These are phyloP conservation scores for Erysimum cheiri DNA, from an alignment of 441 rosid species.

Conservation along the genomic window DNA sequence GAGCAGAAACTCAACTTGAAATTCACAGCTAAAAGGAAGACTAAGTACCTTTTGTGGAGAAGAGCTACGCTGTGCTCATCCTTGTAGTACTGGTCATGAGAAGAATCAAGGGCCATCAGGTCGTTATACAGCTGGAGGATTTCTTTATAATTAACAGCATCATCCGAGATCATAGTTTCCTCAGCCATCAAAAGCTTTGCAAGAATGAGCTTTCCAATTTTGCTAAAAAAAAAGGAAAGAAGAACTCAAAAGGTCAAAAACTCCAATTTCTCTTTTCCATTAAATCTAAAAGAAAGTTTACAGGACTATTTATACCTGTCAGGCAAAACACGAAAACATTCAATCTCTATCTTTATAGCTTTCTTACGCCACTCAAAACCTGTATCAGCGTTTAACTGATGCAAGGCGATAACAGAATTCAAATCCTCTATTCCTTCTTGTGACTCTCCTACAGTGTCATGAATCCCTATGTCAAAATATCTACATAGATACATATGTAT, in stretches of 20 bases:
- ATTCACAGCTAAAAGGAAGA: background rate
- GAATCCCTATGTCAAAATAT: too few species aligned
- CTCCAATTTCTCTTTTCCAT: background rate
- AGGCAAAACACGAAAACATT: background rate
- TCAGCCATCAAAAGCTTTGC: background rate
- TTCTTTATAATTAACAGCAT: background rate
- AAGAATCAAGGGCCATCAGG: background rate
- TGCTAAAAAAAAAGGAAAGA: background rate
- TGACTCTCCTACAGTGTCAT: background rate
- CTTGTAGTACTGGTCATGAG: background rate
- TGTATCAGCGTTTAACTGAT: background rate
- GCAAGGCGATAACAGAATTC: background rate
- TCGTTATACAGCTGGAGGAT: slow-evolving; percentile 2
- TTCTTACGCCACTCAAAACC: background rate
- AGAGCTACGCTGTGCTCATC: background rate
- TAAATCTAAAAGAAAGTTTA: background rate
- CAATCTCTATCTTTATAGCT: background rate
- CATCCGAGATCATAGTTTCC: background rate
- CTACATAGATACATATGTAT: too few species aligned
- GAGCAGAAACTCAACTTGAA: too few species aligned
- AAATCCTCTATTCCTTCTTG: background rate
- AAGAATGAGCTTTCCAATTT: slow-evolving; percentile 1
- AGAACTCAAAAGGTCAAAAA: background rate
- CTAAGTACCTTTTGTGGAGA: slow-evolving; percentile 3
- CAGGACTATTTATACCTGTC: background rate